These are phyloP conservation scores for Penicillium cataractarum DNA, from an alignment of 495 filamentous ascomycete species.

Conservation along the genomic window DNA sequence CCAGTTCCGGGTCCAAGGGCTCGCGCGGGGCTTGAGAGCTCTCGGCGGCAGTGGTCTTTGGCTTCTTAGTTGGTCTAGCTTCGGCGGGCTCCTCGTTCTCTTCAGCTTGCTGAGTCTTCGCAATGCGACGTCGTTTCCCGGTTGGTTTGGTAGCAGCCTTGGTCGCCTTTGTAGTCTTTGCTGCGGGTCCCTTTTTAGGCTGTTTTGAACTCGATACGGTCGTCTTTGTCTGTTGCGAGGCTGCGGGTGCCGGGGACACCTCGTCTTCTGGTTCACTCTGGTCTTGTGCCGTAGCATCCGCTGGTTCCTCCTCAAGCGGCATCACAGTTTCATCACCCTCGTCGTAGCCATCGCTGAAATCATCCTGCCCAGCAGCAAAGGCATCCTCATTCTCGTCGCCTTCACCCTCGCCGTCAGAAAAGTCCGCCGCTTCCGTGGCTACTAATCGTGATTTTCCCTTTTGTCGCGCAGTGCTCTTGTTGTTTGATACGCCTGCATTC, in stretches of 20 bases:
- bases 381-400: conserved; percentile 40
- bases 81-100: conserved; percentile 28
- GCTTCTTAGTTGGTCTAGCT: conserved; percentile 41
- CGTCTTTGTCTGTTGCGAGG: conserved; percentile 10
- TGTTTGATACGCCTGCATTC: conserved; percentile 41
- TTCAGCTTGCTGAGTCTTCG: conserved; percentile 29
- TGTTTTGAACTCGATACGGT: conserved; percentile 16
- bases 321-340: conserved; percentile 32
- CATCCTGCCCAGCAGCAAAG: conserved; percentile 31
- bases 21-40: conserved; percentile 16
- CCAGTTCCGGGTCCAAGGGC: conserved; percentile 39
- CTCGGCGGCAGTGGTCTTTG: conserved; percentile 28
- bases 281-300: conserved; percentile 57
- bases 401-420: conserved; percentile 47
- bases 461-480: conserved; percentile 39
- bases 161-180: conserved; percentile 18
- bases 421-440: conserved; percentile 23
- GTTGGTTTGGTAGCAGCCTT: conserved; percentile 24
- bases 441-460: conserved; percentile 11
- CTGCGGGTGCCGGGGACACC: conserved; percentile 23
- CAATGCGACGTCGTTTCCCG: conserved; percentile 40
- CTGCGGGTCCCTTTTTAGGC: conserved; percentile 15
- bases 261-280: conserved; percentile 61
- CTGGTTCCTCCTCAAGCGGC: conserved; percentile 24
- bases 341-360: conserved; percentile 34